Evolutionary conservation across 2,329 filamentous ascomycete species (phyloP), one percentile per base, ranked within the genome.

Genomic region (Cladosporium sp.): DNA sequence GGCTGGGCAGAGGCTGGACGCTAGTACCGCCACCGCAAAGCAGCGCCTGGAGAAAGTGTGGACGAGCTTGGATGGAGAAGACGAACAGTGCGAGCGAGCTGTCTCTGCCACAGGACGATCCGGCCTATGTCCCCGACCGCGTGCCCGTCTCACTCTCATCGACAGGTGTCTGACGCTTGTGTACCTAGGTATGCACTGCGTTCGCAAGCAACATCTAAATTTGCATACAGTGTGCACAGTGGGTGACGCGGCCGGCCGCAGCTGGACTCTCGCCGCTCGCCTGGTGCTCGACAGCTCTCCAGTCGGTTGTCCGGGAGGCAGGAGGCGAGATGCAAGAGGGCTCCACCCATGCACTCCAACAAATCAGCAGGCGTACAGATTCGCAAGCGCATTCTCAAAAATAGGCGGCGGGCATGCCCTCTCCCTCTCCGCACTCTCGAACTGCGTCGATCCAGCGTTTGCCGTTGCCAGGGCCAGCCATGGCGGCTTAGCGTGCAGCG

Each of bases 401-500:
- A 47, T 47, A 47, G 43, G 25, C 22, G 25, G 22, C 43, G 30
- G 30, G 11, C 30, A 34, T 34, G 30, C 22, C 43, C 14, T 47
- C 25, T 25, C 42, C 14, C 43, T 50, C 47, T 50, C 47, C 47
- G 17, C 30, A 37, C 17, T 19, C 28, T 20, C 47, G 30, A 37
- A 37, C 47, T 19, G 12, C 47, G 30, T 25, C 30, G 47, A 34
- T 37, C 30, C 30, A 34, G 47, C 9, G 25, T 25, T n/a, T 22
- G 15, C 45, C 47, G 47, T 37, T 50, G 47, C 47, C 47, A 50
- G 47, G 47, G 47, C 47, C 47, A 37, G 47, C 47, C 47, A 50
- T 30, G 34, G 28, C 15, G 12, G 12, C 19, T 20, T 51, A 51
- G 49, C 49, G 49, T 39, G 49, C 28, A 12, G n/a, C 30, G 30